Conservation (phyloP, 441 rosid genomes). For the Gossypium laxum region DNA sequence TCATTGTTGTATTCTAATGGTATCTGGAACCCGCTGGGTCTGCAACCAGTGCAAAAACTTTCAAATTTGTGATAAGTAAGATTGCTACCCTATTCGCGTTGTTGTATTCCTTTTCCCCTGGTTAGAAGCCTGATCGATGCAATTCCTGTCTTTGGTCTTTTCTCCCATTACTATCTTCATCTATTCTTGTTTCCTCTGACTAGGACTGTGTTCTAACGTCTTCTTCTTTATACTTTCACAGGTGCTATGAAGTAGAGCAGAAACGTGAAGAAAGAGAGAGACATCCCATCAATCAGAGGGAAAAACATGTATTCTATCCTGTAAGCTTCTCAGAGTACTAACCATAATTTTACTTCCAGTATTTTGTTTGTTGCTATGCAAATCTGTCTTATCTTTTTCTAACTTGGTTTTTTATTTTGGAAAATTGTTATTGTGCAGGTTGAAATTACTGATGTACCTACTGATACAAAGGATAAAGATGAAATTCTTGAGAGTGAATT, state of each 20-base stretch:
- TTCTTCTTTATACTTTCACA: conserved; percentile 22
- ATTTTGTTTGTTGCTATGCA: conserved; percentile 2
- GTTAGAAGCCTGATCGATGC: not conserved
- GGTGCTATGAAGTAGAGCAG: conserved; percentile 85
- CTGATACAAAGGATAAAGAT: conserved; percentile 85
- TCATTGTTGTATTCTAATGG: conserved; percentile 86
- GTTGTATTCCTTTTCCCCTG: not conserved
- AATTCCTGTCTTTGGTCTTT: not conserved
- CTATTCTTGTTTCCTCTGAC: not conserved
- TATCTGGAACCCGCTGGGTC: conserved; percentile 80
- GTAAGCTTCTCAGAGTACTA: conserved; percentile 40
- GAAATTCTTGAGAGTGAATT: conserved; percentile 97
- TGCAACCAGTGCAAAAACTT: conserved; percentile 91
- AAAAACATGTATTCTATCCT: conserved; percentile 58
- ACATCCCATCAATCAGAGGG: conserved; percentile 78
- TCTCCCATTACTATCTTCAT: not conserved
- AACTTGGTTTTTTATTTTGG: not conserved
- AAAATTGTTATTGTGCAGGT: conserved; percentile 38
- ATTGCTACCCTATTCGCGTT: conserved; percentile 13
- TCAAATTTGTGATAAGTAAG: conserved; percentile 91
- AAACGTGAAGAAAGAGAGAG: conserved; percentile 87
- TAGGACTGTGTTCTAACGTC: conserved; percentile 10
- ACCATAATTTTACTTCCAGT: not conserved
- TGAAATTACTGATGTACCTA: conserved; percentile 60
- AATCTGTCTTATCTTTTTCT: not conserved